Evolutionary conservation across 768 basidiomycete species (phyloP).

Genomic region (Chalciporus piperatus): DNA sequence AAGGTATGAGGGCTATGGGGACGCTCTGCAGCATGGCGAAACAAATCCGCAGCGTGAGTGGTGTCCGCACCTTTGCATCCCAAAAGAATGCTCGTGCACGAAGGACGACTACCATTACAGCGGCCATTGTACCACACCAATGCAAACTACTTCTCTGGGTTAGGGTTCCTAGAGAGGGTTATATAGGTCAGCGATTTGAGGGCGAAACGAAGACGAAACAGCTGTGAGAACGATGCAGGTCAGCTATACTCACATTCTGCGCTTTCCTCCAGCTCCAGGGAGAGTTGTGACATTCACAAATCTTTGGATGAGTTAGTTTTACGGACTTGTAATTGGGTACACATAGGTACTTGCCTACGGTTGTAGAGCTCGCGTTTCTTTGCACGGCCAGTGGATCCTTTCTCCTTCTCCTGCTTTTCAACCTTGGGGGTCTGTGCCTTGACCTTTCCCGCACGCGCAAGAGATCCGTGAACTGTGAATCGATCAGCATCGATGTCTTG

Average conservation of each 20-base stretch:
- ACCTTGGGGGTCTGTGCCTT: constrained; percentile 98
- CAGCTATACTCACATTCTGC: constrained; percentile 82
- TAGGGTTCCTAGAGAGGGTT: neutral
- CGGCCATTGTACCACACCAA: neutral
- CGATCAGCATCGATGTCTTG: neutral
- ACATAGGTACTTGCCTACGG: constrained; percentile 62
- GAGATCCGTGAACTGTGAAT: constrained; percentile 89
- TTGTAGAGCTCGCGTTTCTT: constrained; percentile 95
- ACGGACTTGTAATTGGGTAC: neutral
- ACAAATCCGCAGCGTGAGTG: neutral
- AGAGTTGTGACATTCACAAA: constrained; percentile 90
- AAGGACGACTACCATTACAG: too few species aligned
- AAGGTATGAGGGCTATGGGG: neutral
- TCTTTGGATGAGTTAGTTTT: constrained; percentile 34
- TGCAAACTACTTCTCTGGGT: neutral
- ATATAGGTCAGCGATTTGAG: neutral
- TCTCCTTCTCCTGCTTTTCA: constrained; percentile 98
- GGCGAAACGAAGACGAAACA: neutral
- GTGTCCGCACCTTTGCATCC: neutral
- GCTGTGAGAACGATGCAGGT: constrained; percentile 38
- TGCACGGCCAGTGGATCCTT: constrained; percentile 91
- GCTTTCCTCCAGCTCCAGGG: constrained; percentile 86
- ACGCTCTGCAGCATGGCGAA: too few species aligned
- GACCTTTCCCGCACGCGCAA: constrained; percentile 99
- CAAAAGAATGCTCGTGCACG: neutral